phyloP scores from a whole-genome alignment of 495 filamentous ascomycete genomes.

The Lasiosphaeria ovina region DNA sequence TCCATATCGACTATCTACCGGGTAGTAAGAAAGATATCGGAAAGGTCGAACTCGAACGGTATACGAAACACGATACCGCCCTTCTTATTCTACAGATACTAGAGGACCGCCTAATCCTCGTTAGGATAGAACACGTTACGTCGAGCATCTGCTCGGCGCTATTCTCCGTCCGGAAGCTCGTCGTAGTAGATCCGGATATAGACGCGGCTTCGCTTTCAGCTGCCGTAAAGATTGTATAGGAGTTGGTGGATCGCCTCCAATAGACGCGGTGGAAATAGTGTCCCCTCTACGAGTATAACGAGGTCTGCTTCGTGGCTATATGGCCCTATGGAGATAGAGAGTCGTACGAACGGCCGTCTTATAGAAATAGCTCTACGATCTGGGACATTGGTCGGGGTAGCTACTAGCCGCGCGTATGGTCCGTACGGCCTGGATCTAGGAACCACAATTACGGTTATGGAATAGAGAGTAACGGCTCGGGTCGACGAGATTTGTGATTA shows the following conservation, averaged over 20 bases:
- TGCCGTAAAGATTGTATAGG: slow-evolving; percentile 26
- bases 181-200: slow-evolving; percentile 17
- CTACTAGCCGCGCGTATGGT: too few relatives aligned
- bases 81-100: slow-evolving; percentile 23
- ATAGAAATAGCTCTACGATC: slow-evolving; percentile 20
- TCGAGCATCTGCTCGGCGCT: slow-evolving; percentile 51
- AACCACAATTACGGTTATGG: too few relatives aligned
- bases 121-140: slow-evolving; percentile 47
- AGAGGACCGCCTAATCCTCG: slow-evolving; percentile 36
- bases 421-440: too few relatives aligned
- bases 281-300: slow-evolving; percentile 50
- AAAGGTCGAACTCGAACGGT: slow-evolving; percentile 50
- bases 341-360: slow-evolving; percentile 19
- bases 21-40: slow-evolving; percentile 37
- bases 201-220: slow-evolving; percentile 9
- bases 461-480: too few relatives aligned
- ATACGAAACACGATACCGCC: slow-evolving; percentile 46
- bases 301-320: slow-evolving; percentile 66
- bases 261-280: slow-evolving; percentile 66
- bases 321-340: slow-evolving; percentile 57
- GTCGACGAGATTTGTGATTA: too few relatives aligned
- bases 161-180: slow-evolving; percentile 35
- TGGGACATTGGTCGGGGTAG: too few relatives aligned
- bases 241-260: slow-evolving; percentile 50
- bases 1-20: slow-evolving; percentile 49